Evolutionary conservation across 371 early-diverging fungal genomes (phyloP).

Genomic region (Vavraia culicis): DNA sequence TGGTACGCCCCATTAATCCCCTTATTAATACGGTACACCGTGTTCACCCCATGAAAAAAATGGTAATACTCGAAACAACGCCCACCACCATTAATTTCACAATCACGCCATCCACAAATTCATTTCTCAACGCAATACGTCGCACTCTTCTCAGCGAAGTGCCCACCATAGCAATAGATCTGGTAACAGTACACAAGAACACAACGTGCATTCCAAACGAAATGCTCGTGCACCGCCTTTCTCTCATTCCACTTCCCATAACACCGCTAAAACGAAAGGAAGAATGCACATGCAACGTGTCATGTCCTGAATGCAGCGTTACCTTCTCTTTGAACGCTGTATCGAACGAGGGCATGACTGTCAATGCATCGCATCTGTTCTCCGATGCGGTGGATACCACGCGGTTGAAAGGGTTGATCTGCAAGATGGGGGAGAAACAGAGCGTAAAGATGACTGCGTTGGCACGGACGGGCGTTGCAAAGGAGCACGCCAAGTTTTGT

Average conservation of each 20-base stretch:
- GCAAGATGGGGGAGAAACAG: slow-evolving; percentile 16
- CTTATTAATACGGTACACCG: too few species aligned
- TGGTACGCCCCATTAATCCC: too few species aligned
- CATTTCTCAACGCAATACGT: slow-evolving; percentile 72
- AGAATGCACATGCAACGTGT: slow-evolving; percentile 23
- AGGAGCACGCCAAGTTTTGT: slow-evolving; percentile 89
- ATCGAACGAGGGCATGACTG: slow-evolving; percentile 1
- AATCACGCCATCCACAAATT: neutral
- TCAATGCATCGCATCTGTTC: neutral
- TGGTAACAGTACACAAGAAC: slow-evolving; percentile 77
- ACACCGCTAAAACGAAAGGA: slow-evolving; percentile 9
- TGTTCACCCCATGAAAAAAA: slow-evolving; percentile 14
- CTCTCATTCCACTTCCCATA: slow-evolving; percentile 64
- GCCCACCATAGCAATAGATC: slow-evolving; percentile 92
- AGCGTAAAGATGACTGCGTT: slow-evolving; percentile 17
- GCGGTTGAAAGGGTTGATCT: neutral
- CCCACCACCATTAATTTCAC: slow-evolving; percentile 23
- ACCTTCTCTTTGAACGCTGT: slow-evolving; percentile 6
- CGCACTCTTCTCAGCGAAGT: slow-evolving; percentile 86
- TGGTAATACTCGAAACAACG: slow-evolving; percentile 18
- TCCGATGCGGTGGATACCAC: slow-evolving; percentile 20
- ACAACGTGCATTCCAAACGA: slow-evolving; percentile 88
- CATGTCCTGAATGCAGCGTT: slow-evolving; percentile 18
- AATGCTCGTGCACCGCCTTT: slow-evolving; percentile 83
- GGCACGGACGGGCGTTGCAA: slow-evolving; percentile 47